Percentiles rank a stretch among this genome's conserved stretches.
Evolutionary conservation across 2,329 filamentous ascomycete species (phyloP).

Genomic region (Botryotinia globosa): DNA sequence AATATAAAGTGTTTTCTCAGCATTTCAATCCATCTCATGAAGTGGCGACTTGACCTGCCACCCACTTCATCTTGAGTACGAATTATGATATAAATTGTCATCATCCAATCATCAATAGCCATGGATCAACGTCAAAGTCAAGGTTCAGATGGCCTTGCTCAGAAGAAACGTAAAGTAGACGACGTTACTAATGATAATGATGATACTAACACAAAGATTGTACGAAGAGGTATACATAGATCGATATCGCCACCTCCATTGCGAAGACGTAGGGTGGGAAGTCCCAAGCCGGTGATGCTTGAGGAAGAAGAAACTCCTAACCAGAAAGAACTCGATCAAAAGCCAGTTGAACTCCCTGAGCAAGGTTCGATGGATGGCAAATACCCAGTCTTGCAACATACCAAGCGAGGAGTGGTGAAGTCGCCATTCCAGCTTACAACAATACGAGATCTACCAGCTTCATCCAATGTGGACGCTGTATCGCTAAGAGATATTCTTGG

Average conservation of each 20-base stretch:
- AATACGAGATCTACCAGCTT: slow-evolving; percentile 51
- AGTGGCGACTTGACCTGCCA: not conserved
- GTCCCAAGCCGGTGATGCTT: not conserved
- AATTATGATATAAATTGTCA: not conserved
- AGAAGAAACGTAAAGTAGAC: slow-evolving; percentile 32
- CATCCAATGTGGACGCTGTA: slow-evolving; percentile 55
- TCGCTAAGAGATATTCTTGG: slow-evolving; percentile 56
- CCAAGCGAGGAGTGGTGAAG: slow-evolving; percentile 23
- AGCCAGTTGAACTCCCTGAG: not conserved
- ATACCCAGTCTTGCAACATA: not conserved
- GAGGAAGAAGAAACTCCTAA: not conserved
- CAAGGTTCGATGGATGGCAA: not conserved
- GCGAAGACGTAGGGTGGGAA: slow-evolving; percentile 13
- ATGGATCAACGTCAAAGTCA: slow-evolving; percentile 26
- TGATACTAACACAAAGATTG: not conserved
- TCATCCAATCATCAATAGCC: not conserved
- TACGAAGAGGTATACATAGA: slow-evolving; percentile 21
- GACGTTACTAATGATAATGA: slow-evolving; percentile 6
- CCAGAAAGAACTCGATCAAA: not conserved
- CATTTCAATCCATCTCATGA: no score
- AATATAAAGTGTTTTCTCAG: no score
- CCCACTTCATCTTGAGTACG: not conserved
- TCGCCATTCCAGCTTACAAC: slow-evolving; percentile 60
- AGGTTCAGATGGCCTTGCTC: slow-evolving; percentile 26
- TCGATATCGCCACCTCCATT: slow-evolving; percentile 37